Conservation (phyloP, 2,329 filamentous ascomycete genomes). For the Endothia cerciana region DNA sequence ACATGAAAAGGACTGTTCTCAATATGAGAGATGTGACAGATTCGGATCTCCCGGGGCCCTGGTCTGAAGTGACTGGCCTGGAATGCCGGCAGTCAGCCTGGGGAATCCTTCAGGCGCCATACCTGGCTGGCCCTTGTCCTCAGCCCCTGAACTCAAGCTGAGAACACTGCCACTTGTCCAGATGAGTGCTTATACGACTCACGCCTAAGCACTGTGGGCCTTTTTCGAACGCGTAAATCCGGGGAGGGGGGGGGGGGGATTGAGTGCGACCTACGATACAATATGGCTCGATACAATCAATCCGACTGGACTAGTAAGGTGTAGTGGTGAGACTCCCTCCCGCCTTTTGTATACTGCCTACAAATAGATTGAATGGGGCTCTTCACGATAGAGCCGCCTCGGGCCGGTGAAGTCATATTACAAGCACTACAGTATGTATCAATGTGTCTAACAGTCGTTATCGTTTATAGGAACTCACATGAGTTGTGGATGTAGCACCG, state of each 20-base stretch:
- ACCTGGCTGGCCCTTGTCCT: not conserved
- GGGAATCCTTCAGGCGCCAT: not conserved
- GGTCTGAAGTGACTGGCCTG: not conserved
- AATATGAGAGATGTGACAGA: not conserved
- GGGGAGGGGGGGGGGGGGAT: too few relatives aligned
- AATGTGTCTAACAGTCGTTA: not conserved
- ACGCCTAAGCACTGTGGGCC: too few relatives aligned
- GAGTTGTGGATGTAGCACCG: slow-evolving; percentile 5
- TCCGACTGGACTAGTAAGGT: not conserved
- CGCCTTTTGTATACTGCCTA: not conserved
- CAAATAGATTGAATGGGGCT: not conserved
- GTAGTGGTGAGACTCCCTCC: not conserved
- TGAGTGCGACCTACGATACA: not conserved
- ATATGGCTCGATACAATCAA: not conserved
- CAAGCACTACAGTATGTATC: slow-evolving; percentile 7
- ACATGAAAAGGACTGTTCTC: not conserved
- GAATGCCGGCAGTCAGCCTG: not conserved
- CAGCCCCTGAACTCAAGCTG: not conserved
- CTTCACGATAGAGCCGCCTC: too few relatives aligned
- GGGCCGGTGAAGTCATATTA: not conserved
- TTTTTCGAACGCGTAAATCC: not conserved
- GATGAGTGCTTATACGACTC: not conserved
- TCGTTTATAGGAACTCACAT: not conserved
- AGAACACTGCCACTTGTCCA: slow-evolving; percentile 4
- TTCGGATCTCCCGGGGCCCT: not conserved